Conservation (phyloP, 345 rosid genomes). For the Hypericum androsaemum region DNA sequence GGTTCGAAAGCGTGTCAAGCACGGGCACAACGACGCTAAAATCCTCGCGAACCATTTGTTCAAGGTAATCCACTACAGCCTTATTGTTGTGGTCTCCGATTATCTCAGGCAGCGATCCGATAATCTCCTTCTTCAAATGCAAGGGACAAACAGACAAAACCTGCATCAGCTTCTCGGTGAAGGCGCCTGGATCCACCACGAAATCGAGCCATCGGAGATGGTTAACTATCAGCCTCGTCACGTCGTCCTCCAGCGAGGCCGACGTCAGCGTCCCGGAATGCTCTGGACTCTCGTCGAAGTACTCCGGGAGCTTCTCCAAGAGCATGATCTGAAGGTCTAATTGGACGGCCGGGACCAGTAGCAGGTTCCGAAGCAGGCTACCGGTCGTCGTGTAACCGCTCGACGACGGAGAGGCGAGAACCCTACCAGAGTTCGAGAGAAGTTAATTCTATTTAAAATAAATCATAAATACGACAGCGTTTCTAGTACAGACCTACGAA, state of each 20-base stretch:
- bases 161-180: slow-evolving; percentile 59
- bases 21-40: slow-evolving; percentile 55
- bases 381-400: slow-evolving; percentile 27
- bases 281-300: slow-evolving; percentile 32
- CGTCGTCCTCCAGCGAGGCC: slow-evolving; percentile 48
- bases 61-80: slow-evolving; percentile 51
- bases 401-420: slow-evolving; percentile 33
- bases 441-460: neutral
- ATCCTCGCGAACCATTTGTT: slow-evolving; percentile 72
- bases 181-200: slow-evolving; percentile 38
- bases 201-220: slow-evolving; percentile 82
- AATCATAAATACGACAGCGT: neutral
- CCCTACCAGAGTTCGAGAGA: slow-evolving; percentile 24
- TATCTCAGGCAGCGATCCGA: slow-evolving; percentile 83
- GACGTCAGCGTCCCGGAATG: slow-evolving; percentile 14
- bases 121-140: slow-evolving; percentile 64
- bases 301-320: slow-evolving; percentile 75
- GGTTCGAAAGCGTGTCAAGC: slow-evolving; percentile 66
- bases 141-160: slow-evolving; percentile 54
- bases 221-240: slow-evolving; percentile 57
- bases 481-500: slow-evolving; percentile 35
- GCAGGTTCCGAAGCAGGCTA: slow-evolving; percentile 48
- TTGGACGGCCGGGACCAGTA: slow-evolving; percentile 59
- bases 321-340: slow-evolving; percentile 50
- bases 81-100: slow-evolving; percentile 50